A percentile compares a stretch with the other conserved stretches of the same genome.
Evolutionary conservation across 2,329 filamentous ascomycete species (phyloP).

Genomic region (Penicillium sp.): DNA sequence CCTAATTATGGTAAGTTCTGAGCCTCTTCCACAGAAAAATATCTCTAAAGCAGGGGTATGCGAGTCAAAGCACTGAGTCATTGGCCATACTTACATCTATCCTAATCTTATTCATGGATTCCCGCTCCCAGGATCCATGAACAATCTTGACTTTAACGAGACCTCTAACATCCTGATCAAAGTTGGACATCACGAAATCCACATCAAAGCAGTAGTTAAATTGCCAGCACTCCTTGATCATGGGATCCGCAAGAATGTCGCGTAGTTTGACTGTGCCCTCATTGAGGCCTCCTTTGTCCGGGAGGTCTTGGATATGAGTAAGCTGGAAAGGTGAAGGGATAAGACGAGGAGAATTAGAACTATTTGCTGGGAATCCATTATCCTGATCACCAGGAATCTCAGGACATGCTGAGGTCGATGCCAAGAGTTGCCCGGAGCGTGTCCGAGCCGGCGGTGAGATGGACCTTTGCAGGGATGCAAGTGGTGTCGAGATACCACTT

Average conservation of each 20-base stretch:
- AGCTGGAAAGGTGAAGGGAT: constrained; percentile 66
- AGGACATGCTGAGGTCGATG: neutral
- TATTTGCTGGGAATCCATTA: neutral
- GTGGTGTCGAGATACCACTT: constrained; percentile 1
- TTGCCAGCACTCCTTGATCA: constrained; percentile 64
- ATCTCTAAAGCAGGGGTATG: no score
- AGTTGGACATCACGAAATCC: constrained; percentile 60
- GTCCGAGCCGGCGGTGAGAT: constrained; percentile 16
- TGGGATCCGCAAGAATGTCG: constrained; percentile 70
- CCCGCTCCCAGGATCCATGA: constrained; percentile 67
- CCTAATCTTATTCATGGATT: constrained; percentile 58
- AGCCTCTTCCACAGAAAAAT: no score
- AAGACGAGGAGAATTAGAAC: neutral
- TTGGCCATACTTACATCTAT: constrained; percentile 52
- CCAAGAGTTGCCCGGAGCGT: constrained; percentile 1
- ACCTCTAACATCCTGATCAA: constrained; percentile 56
- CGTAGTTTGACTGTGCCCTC: constrained; percentile 63
- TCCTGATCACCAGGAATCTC: neutral
- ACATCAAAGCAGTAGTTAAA: constrained; percentile 59
- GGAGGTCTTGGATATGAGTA: constrained; percentile 66
- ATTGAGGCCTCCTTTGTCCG: constrained; percentile 56
- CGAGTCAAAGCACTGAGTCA: no score
- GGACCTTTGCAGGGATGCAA: constrained; percentile 14
- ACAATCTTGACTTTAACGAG: constrained; percentile 59
- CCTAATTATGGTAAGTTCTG: constrained; percentile 43